Evolutionary conservation across 768 basidiomycete genomes (phyloP).

Genomic region (Agaricus sinodeliciosus): DNA sequence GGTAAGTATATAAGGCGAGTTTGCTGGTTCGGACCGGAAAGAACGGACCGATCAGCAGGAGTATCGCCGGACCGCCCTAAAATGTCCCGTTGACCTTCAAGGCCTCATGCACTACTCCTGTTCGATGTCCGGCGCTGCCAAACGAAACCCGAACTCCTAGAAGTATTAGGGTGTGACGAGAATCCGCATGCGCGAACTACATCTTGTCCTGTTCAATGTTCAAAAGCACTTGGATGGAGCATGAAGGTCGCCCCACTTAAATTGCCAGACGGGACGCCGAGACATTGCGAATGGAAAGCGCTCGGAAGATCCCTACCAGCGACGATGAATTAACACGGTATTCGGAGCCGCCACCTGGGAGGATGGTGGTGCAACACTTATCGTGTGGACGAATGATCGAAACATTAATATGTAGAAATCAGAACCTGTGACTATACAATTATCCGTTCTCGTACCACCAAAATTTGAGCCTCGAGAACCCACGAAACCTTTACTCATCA

Average conservation of each 20-base stretch:
- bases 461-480: neutral
- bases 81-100: neutral
- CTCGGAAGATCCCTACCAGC: too few species aligned
- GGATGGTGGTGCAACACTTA: neutral
- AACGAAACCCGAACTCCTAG: too few species aligned
- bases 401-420: neutral
- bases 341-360: neutral
- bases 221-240: too few species aligned
- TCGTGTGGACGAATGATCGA: constrained; percentile 3
- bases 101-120: too few species aligned
- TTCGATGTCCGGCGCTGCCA: too few species aligned
- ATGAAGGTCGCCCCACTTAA: too few species aligned
- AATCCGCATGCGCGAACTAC: too few species aligned
- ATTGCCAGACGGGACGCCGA: too few species aligned
- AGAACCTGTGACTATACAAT: constrained; percentile 1
- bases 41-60: constrained; percentile 18
- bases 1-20: constrained; percentile 8
- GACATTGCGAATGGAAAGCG: too few species aligned
- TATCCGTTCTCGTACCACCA: constrained; percentile 5
- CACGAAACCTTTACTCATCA: constrained; percentile 17
- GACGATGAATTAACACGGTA: neutral
- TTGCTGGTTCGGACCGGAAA: constrained; percentile 16
- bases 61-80: constrained; percentile 18
- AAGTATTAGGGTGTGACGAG: too few species aligned
- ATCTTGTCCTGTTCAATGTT: too few species aligned